Percentiles rank a stretch among this genome's conserved stretches.
Conservation (phyloP, 495 filamentous ascomycete species). For the Penicillium diatomitis region DNA sequence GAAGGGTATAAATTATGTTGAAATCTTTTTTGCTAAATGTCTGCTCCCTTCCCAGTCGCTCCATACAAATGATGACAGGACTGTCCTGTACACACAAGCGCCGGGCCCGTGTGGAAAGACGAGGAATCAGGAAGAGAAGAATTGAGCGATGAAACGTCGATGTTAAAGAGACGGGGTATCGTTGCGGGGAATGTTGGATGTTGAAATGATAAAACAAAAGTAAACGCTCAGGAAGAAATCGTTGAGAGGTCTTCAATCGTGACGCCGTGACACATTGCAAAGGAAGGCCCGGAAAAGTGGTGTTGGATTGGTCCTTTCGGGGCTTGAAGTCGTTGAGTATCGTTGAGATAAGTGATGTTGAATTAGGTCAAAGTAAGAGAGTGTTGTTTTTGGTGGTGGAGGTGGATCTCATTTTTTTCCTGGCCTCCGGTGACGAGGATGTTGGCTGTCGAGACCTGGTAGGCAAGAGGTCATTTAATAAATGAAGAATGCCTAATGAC, state of each 20-base stretch:
- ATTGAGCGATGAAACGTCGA: constrained; percentile 24
- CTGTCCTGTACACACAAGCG: constrained; percentile 9
- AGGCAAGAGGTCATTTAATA: not conserved
- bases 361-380: constrained; percentile 27
- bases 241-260: constrained; percentile 44
- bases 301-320: constrained; percentile 23
- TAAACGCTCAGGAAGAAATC: constrained; percentile 40
- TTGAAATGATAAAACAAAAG: constrained; percentile 30
- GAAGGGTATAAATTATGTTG: constrained; percentile 18
- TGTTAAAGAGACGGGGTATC: constrained; percentile 33
- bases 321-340: constrained; percentile 23
- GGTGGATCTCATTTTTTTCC: not conserved
- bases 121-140: constrained; percentile 14
- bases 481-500: constrained; percentile 17
- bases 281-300: constrained; percentile 14
- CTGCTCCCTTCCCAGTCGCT: constrained; percentile 12
- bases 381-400: constrained; percentile 11
- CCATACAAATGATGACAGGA: not conserved
- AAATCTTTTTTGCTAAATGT: constrained; percentile 18
- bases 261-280: constrained; percentile 37
- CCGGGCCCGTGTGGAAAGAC: constrained; percentile 12
- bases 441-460: too few relatives aligned
- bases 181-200: constrained; percentile 23
- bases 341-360: constrained; percentile 40
- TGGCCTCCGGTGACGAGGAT: not conserved